A percentile compares a stretch with the other conserved stretches of the same genome.
Conservation (phyloP, 2,329 filamentous ascomycete species). For the Colletotrichum sp. region DNA sequence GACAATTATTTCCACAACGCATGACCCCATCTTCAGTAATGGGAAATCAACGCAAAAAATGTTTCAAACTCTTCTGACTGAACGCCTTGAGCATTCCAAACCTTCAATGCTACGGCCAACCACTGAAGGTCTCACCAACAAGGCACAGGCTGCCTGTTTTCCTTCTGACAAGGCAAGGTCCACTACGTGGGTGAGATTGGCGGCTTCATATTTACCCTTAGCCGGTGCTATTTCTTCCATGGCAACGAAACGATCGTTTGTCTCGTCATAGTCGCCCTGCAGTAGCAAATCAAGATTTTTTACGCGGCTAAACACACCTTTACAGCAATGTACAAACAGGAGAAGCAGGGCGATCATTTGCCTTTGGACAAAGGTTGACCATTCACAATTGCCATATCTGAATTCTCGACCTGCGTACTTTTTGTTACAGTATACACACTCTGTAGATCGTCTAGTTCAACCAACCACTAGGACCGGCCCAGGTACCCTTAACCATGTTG, state of each 20-base stretch:
- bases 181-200: background rate
- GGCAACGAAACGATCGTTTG: background rate
- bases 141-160: background rate
- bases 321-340: background rate
- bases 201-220: background rate
- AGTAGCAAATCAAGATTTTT: background rate
- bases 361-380: background rate
- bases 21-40: background rate
- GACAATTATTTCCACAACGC: background rate
- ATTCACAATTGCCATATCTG: background rate
- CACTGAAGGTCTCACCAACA: background rate
- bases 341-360: background rate
- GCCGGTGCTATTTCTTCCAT: background rate
- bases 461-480: conserved; percentile 65
- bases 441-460: background rate
- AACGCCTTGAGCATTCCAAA: background rate
- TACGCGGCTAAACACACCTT: background rate
- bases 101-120: background rate
- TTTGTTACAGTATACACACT: background rate
- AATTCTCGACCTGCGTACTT: background rate
- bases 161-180: background rate
- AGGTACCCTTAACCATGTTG: conserved; percentile 65
- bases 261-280: background rate
- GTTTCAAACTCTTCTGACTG: background rate
- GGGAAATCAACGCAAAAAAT: background rate